These are phyloP conservation scores for Dentipellis sp. DNA, from an alignment of 768 basidiomycete species.

Conservation along the genomic window DNA sequence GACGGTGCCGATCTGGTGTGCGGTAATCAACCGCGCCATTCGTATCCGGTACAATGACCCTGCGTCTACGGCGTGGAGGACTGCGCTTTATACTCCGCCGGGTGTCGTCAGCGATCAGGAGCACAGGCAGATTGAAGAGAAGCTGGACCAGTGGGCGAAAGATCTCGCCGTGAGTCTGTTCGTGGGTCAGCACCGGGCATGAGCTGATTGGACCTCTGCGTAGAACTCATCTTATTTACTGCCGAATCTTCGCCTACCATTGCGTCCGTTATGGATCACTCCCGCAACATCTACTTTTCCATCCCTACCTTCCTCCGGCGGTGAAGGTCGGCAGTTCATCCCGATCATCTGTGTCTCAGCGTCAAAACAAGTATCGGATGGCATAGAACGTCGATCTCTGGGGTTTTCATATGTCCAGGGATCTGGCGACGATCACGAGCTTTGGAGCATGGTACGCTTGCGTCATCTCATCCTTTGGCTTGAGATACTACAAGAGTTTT, in stretches of 20 bases:
- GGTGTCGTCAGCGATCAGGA: slow-evolving; percentile 65
- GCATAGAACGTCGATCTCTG: slow-evolving; percentile 47
- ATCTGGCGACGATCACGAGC: slow-evolving; percentile 90
- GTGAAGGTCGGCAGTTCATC: slow-evolving; percentile 27
- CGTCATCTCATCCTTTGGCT: slow-evolving; percentile 1
- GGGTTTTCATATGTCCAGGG: slow-evolving; percentile 90
- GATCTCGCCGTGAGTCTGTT: slow-evolving; percentile 47
- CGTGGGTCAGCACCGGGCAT: not conserved
- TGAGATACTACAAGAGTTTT: not conserved
- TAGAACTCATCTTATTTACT: slow-evolving; percentile 69
- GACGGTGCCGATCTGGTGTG: slow-evolving; percentile 92
- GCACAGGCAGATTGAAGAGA: slow-evolving; percentile 63
- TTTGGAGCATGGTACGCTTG: slow-evolving; percentile 65
- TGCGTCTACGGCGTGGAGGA: slow-evolving; percentile 37
- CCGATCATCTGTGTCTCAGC: slow-evolving; percentile 85
- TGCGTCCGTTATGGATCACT: slow-evolving; percentile 86
- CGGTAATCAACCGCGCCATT: slow-evolving; percentile 70
- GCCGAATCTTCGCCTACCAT: slow-evolving; percentile 48
- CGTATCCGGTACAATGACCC: slow-evolving; percentile 19
- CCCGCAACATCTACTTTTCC: slow-evolving; percentile 54
- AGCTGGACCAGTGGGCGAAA: slow-evolving; percentile 58
- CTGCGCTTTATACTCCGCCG: slow-evolving; percentile 59
- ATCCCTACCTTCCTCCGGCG: slow-evolving; percentile 15
- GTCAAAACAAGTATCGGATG: slow-evolving; percentile 57
- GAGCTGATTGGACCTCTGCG: not conserved